Percentiles rank a stretch among this genome's conserved stretches.
phyloP scores from a whole-genome alignment of 2,329 filamentous ascomycete species.

The Xylariaceae sp. region DNA sequence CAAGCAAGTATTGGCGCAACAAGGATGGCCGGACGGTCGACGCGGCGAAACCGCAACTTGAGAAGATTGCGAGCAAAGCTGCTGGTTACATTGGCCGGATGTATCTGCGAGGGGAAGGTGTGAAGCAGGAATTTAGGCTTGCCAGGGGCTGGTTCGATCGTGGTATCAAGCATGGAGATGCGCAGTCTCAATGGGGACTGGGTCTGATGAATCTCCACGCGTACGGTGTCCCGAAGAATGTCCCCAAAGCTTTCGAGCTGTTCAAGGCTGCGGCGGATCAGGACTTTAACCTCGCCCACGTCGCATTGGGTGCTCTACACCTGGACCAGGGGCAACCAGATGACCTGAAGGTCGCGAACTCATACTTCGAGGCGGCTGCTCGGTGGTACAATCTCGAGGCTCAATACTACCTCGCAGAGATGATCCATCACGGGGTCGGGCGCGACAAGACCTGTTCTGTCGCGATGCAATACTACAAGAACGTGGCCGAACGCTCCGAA shows the following conservation, averaged over 20 bases:
- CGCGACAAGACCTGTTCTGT: conserved; percentile 73
- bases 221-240: conserved; percentile 63
- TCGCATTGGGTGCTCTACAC: conserved; percentile 77
- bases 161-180: conserved; percentile 70
- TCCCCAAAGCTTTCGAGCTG: conserved; percentile 67
- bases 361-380: conserved; percentile 84
- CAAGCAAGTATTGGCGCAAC: conserved; percentile 72
- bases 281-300: conserved; percentile 75
- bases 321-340: conserved; percentile 71
- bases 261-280: conserved; percentile 79
- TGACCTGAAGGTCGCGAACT: conserved; percentile 72
- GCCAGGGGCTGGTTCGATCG: conserved; percentile 81
- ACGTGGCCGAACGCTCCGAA: conserved; percentile 70
- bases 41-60: conserved; percentile 65
- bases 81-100: conserved; percentile 86
- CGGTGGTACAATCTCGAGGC: conserved; percentile 82
- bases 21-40: conserved; percentile 71
- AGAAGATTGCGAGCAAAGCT: conserved; percentile 76
- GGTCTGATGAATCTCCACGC: conserved; percentile 82
- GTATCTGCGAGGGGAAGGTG: conserved; percentile 83
- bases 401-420: conserved; percentile 87
- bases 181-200: conserved; percentile 79
- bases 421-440: conserved; percentile 76
- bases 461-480: conserved; percentile 79
- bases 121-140: conserved; percentile 71